Base-by-base conservation (phyloP, 2,329 filamentous ascomycete species). In the Cordyceps tenuipes region DNA sequence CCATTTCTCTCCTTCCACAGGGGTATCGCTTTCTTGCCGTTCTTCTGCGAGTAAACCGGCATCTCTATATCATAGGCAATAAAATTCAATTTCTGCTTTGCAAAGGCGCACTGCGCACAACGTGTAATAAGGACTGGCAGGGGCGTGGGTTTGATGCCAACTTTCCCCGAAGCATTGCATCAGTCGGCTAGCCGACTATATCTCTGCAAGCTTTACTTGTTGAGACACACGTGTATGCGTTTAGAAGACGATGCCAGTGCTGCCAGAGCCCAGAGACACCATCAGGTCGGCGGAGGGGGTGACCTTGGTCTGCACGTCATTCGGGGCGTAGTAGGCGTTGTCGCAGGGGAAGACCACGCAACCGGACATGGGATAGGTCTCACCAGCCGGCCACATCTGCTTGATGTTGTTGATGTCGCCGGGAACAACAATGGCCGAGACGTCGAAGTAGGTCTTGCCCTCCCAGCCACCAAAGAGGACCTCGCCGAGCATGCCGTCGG, bases 341-440 rank as follows among this genome's bases (percentile, higher is more conserved):
- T 73, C 63, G 72, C 81, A 84, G 52, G 80, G 80, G 73, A 79
- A 82, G 10, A 64, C 60, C 57, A 74, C 70, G 70, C 82, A 84
- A 47, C 81, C 82, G 21, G 79, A 82, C 66, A 77, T 70, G 61
- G 66, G 76, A 62, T 19, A 21, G 8, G 63, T 63, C 64, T 73
- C 66, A 60, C 57, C 66, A 59, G 68, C 69, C 31, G 81, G 81
- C 72, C 72, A 83, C 69, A 84, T 76, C 72, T 78, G 71, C 76
- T 83, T 82, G 66, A 84, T 75, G 65, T 79, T 79, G 63, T 77
- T 61, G 64, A 71, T 66, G 70, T 83, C 82, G 44, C 67, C 67
- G 55, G 79, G 71, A 70, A 80, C 72, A 66, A 83, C 79, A 64
- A 84, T 84, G 68, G 81, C 81, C 12, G 80, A 83, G 63, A 84